These are phyloP conservation scores for Penicillium steckii DNA, from an alignment of 495 filamentous ascomycete genomes.

Conservation along the genomic window DNA sequence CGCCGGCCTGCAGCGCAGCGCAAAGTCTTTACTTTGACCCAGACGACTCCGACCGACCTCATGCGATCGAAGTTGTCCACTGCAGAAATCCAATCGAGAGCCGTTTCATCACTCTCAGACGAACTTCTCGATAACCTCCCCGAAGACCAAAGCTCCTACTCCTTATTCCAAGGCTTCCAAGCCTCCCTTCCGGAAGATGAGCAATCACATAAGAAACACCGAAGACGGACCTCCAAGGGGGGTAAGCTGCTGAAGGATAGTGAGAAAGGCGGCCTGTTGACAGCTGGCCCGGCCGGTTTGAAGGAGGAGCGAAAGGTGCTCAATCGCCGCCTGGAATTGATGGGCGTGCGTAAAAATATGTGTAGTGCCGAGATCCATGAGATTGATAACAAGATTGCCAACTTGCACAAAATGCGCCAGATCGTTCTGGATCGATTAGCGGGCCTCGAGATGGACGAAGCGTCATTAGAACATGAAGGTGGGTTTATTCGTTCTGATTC, in stretches of 20 bases:
- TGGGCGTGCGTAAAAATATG: conserved; percentile 94
- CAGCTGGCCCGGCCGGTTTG: conserved; percentile 65
- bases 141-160: conserved; percentile 80
- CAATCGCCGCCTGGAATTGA: conserved; percentile 83
- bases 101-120: conserved; percentile 84
- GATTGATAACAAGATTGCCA: conserved; percentile 95
- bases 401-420: conserved; percentile 88
- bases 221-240: conserved; percentile 66
- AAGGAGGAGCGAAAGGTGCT: conserved; percentile 75
- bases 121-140: conserved; percentile 86
- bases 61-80: conserved; percentile 90
- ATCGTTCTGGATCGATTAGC: conserved; percentile 90
- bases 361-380: conserved; percentile 93
- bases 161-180: conserved; percentile 94
- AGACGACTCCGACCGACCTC: conserved; percentile 86
- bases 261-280: conserved; percentile 49
- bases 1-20: conserved; percentile 79
- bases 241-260: conserved; percentile 70
- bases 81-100: conserved; percentile 91
- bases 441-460: conserved; percentile 87
- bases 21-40: conserved; percentile 83
- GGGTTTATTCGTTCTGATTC: conserved; percentile 27
- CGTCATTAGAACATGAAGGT: conserved; percentile 86
- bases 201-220: conserved; percentile 64
- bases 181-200: conserved; percentile 80